Evolutionary conservation across 2,329 filamentous ascomycete genomes (phyloP).

Genomic region (Monosporascus sp.): DNA sequence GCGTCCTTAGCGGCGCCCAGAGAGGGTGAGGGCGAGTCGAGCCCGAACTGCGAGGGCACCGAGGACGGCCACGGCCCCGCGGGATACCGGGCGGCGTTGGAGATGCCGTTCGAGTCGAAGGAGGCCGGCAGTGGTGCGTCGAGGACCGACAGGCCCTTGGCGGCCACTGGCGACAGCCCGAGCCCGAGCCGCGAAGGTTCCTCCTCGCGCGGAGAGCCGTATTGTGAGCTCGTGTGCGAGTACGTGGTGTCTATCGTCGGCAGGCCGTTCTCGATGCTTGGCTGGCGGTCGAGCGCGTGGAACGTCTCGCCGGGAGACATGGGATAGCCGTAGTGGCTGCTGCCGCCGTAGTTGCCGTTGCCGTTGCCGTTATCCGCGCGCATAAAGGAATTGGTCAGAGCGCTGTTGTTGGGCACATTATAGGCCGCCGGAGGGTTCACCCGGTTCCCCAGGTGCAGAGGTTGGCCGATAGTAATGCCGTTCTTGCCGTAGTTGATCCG

Average conservation of each 20-base stretch:
- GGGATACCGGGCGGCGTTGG: slow-evolving; percentile 77
- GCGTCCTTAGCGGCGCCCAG: slow-evolving; percentile 58
- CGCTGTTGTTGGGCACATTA: slow-evolving; percentile 57
- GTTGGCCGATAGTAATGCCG: slow-evolving; percentile 59
- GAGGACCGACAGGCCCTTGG: slow-evolving; percentile 75
- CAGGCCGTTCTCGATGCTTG: slow-evolving; percentile 50
- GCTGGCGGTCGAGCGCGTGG: slow-evolving; percentile 42
- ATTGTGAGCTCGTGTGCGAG: slow-evolving; percentile 54
- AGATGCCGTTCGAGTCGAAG: slow-evolving; percentile 94
- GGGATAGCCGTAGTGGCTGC: slow-evolving; percentile 33
- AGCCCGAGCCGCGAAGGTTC: slow-evolving; percentile 56
- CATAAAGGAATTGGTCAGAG: slow-evolving; percentile 69
- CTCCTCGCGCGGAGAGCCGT: slow-evolving; percentile 79
- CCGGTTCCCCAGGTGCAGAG: slow-evolving; percentile 60
- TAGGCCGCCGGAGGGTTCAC: slow-evolving; percentile 57
- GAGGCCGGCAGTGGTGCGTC: slow-evolving; percentile 91
- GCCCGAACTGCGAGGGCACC: slow-evolving; percentile 83
- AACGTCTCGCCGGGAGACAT: slow-evolving; percentile 36
- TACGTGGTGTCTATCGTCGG: slow-evolving; percentile 56
- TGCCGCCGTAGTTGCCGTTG: slow-evolving; percentile 41
- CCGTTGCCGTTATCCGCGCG: slow-evolving; percentile 47
- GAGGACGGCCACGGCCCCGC: slow-evolving; percentile 83
- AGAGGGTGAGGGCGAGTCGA: slow-evolving; percentile 79
- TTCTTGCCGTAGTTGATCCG: slow-evolving; percentile 78
- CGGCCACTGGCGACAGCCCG: slow-evolving; percentile 70